phyloP scores from a whole-genome alignment of 495 filamentous ascomycete genomes.

The Delitschia confertaspora region DNA sequence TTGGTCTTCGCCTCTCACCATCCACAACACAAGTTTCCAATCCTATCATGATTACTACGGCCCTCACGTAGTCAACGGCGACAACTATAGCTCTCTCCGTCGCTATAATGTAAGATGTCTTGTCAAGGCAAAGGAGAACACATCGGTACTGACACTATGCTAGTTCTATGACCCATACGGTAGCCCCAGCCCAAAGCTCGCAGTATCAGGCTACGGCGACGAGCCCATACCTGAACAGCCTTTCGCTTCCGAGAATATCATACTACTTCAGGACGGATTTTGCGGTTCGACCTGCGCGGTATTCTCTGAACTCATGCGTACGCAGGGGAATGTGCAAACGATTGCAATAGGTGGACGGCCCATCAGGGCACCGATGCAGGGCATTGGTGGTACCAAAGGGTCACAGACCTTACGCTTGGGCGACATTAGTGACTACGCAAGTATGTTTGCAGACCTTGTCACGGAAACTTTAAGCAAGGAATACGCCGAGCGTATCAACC shows the following conservation, averaged over 20 bases:
- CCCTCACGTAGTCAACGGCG: constrained; percentile 18
- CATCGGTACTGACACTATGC: neutral
- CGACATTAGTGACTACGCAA: constrained; percentile 8
- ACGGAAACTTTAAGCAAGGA: constrained; percentile 5
- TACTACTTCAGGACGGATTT: constrained; percentile 24
- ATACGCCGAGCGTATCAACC: constrained; percentile 12
- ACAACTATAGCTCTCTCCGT: constrained; percentile 19
- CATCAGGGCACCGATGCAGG: constrained; percentile 22
- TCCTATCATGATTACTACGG: constrained; percentile 25
- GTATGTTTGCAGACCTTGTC: neutral
- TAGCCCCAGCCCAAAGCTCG: constrained; percentile 4
- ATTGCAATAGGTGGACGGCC: constrained; percentile 24
- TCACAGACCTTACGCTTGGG: constrained; percentile 15
- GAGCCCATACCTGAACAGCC: constrained; percentile 11
- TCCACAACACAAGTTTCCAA: constrained; percentile 21
- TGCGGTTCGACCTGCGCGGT: constrained; percentile 28
- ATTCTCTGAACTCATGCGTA: constrained; percentile 27
- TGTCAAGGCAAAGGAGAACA: neutral
- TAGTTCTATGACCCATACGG: neutral
- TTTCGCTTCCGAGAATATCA: constrained; percentile 25
- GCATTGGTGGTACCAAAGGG: constrained; percentile 23
- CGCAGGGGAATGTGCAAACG: constrained; percentile 21
- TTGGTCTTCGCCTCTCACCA: constrained; percentile 7
- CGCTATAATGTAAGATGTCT: constrained; percentile 21
- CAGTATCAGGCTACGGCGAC: constrained; percentile 15